Base-by-base conservation (phyloP, 1,284 basidiomycete genomes). In the Singerocomus inundabilis region DNA sequence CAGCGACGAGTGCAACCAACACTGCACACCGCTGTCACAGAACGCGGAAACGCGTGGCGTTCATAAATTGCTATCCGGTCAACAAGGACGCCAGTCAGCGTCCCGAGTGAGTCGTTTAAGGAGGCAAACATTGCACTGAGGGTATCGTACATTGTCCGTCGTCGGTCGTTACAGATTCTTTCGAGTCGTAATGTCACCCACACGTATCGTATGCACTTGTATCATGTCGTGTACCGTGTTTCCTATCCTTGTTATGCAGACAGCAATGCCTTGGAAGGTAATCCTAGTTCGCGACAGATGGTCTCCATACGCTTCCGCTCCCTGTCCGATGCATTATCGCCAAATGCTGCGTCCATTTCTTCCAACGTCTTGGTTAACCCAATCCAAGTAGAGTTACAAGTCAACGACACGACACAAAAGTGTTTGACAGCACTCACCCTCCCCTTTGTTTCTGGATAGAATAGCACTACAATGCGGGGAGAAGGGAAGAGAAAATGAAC, bases 281-380 rank as follows among this genome's bases (percentile, higher is more conserved):
- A 51, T 8, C 67, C 65, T 16, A 70, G 55, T 21, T 65, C 52
- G 11, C 56, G 54, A 46, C 62, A 67, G n/a, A 67, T 68, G 21
- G 16, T 42, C 24, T 52, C 53, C 68, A 68, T 65, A 21, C 51
- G 66, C n/a, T 67, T 47, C 6, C 53, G 58, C 44, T 68, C 65
- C 44, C 49, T 53, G 1, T 61, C 65, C 12, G 66, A 54, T 30
- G 63, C 46, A 10, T 57, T 56, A 28, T 67, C 68, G 8, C 67
- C 68, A 53, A 67, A 67, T 15, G 62, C 64, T 5, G 55, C 60
- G 21, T 69, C 60, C 68, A 69, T 70, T 37, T 70, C 65, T 46
- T 67, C 65, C 40, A 67, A 37, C 1, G 65, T 69, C 68, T n/a
- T 70, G 35, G 6, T n/a, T 3, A 30, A 43, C 9, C 25, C 30